Evolutionary conservation across 2,329 filamentous ascomycete species (phyloP), one percentile per base, ranked within the genome.

Genomic region (Pochonia chlamydosporia): DNA sequence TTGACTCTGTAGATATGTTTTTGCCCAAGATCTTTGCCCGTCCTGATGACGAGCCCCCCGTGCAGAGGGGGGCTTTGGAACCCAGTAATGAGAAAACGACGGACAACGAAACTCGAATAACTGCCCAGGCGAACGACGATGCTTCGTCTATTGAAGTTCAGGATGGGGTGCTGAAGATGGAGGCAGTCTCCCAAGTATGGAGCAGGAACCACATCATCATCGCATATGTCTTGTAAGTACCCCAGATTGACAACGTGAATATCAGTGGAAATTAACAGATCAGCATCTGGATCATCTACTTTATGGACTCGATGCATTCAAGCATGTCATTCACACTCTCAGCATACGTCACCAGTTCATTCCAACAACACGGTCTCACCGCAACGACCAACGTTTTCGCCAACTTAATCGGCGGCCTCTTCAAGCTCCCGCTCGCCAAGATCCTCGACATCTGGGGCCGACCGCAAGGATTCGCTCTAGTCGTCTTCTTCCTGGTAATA

Each of bases 381-480:
- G 42, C 42, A 16, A 44, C 42, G 13, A 44, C 42, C 42, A 36
- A 25, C 21, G 42, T 44, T 3, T 44, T 44, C 16, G 62, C 67
- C 24, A 68, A 59, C 52, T 64, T 62, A 47, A 54, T 64, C 42
- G 49, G 50, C 43, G 55, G 54, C 40, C 52, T 62, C 13, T 48
- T 57, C 36, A 59, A 62, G 47, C 54, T 62, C 18, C 55, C 59
- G 8, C 62, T 68, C 50, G 67, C 68, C 18, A 70, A 69, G 47
- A 56, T 69, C 10, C 58, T 66, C 25, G 66, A 70, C 51, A 56
- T 68, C 13, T 69, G 62, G 50, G 67, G 67, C 26, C 63, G 68
- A 23, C 55, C 63, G 0, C 59, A 68, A 49, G 64, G 63, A 3
- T 68, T 65, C 39, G 52, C 58, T 3, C 43, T 68, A 31, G 60